phyloP scores from a whole-genome alignment of 2,329 filamentous ascomycete genomes.

The Sclerotinia borealis region DNA sequence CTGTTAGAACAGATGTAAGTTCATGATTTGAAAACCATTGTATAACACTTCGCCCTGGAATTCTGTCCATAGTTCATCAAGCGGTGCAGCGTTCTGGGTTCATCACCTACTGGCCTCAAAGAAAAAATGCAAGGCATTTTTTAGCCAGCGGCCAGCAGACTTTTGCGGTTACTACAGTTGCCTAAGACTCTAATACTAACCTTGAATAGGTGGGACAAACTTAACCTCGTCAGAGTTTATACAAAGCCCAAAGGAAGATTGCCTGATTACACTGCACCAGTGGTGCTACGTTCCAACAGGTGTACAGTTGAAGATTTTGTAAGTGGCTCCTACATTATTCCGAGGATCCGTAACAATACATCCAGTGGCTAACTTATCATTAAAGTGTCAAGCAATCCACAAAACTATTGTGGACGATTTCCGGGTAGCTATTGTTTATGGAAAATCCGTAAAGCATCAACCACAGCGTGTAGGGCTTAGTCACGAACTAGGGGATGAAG shows the following conservation, averaged over 20 bases:
- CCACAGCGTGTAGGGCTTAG: constrained; percentile 87
- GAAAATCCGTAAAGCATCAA: constrained; percentile 97
- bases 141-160: not conserved
- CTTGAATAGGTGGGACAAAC: constrained; percentile 71
- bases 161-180: not conserved
- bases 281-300: constrained; percentile 75
- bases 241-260: constrained; percentile 95
- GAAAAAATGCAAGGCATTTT: not conserved
- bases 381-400: constrained; percentile 94
- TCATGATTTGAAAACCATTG: constrained; percentile 4
- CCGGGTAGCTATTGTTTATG: constrained; percentile 92
- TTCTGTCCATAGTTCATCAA: not conserved
- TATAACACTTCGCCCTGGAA: not conserved
- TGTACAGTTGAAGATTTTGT: constrained; percentile 97
- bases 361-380: constrained; percentile 17
- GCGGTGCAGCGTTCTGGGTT: not conserved
- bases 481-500: constrained; percentile 92
- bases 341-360: constrained; percentile 1
- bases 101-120: not conserved
- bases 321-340: constrained; percentile 39
- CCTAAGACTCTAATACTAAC: constrained; percentile 17
- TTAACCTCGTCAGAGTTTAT: constrained; percentile 86
- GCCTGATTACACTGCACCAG: constrained; percentile 86
- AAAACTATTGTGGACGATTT: constrained; percentile 94
- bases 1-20: constrained; percentile 83